These are phyloP conservation scores for Volvox carteri DNA, from an alignment of 163 green algal species.

Conservation along the genomic window DNA sequence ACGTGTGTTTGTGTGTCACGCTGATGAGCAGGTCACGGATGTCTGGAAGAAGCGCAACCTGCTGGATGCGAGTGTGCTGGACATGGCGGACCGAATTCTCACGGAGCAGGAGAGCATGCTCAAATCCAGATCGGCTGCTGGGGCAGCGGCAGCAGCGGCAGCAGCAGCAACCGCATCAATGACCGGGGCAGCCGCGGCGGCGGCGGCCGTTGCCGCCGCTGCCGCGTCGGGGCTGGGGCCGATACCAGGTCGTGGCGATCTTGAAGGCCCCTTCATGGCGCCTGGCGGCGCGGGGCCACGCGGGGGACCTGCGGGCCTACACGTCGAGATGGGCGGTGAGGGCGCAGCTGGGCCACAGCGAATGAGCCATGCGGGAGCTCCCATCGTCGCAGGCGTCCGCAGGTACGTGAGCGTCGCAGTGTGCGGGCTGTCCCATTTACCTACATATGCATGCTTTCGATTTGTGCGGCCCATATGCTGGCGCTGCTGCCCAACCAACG, in stretches of 20 bases:
- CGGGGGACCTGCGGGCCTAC: no score
- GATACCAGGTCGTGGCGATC: not conserved
- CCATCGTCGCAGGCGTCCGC: no score
- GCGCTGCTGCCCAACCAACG: no score
- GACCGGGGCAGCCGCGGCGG: not conserved
- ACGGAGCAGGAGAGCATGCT: constrained; percentile 36
- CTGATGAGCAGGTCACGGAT: constrained; percentile 25
- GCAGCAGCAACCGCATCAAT: not conserved
- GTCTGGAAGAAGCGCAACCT: constrained; percentile 42
- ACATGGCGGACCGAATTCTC: constrained; percentile 29
- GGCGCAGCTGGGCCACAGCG: no score
- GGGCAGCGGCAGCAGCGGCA: not conserved
- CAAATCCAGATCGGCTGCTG: not conserved
- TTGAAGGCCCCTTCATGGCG: not conserved
- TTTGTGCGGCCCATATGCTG: no score
- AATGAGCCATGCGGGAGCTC: no score
- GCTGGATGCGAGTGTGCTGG: constrained; percentile 3
- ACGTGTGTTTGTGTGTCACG: no score
- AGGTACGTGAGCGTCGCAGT: no score
- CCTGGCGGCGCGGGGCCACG: no score
- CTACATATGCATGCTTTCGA: no score
- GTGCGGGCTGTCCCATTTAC: no score
- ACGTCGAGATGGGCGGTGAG: not conserved
- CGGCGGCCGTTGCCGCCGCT: not conserved
- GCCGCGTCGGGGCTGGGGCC: not conserved